phyloP scores from a whole-genome alignment of 345 rosid species.

The Crucihimalaya himalaica region DNA sequence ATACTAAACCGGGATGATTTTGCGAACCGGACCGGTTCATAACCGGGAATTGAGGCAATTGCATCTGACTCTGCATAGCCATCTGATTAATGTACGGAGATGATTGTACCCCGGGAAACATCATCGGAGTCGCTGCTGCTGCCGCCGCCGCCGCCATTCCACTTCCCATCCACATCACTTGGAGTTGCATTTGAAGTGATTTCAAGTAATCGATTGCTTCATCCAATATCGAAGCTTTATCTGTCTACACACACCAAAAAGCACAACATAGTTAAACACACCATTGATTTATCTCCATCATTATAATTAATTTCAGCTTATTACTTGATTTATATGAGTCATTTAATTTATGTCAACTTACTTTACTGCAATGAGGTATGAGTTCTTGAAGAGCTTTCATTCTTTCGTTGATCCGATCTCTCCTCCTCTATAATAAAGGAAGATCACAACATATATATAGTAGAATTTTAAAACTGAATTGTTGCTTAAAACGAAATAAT shows the following conservation, averaged over 20 bases:
- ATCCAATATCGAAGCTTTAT: slow-evolving; percentile 93
- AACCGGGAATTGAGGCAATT: slow-evolving; percentile 49
- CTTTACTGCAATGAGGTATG: slow-evolving; percentile 95
- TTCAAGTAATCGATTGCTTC: slow-evolving; percentile 93
- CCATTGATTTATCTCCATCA: not conserved
- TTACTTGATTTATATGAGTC: not conserved
- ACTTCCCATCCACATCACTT: slow-evolving; percentile 97
- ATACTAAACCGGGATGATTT: slow-evolving; percentile 48
- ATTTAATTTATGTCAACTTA: slow-evolving; percentile 13
- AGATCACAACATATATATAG: not conserved
- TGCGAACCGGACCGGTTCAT: slow-evolving; percentile 47
- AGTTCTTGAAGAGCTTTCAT: slow-evolving; percentile 92
- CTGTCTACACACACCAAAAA: slow-evolving; percentile 59
- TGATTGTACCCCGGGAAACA: slow-evolving; percentile 84
- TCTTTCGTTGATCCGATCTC: slow-evolving; percentile 90
- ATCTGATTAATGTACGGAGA: slow-evolving; percentile 50
- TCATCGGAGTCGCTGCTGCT: slow-evolving; percentile 56
- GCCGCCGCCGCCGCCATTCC: slow-evolving; percentile 65
- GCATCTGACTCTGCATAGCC: slow-evolving; percentile 57
- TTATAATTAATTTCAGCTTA: not conserved
- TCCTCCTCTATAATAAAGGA: slow-evolving; percentile 57
- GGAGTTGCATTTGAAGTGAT: slow-evolving; percentile 92
- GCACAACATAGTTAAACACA: not conserved
- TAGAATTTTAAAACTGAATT: not conserved
- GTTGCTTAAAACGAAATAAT: not conserved